Evolutionary conservation across 768 basidiomycete genomes (phyloP), one percentile per base, ranked within the genome.

Genomic region (Podaxis rugospora): DNA sequence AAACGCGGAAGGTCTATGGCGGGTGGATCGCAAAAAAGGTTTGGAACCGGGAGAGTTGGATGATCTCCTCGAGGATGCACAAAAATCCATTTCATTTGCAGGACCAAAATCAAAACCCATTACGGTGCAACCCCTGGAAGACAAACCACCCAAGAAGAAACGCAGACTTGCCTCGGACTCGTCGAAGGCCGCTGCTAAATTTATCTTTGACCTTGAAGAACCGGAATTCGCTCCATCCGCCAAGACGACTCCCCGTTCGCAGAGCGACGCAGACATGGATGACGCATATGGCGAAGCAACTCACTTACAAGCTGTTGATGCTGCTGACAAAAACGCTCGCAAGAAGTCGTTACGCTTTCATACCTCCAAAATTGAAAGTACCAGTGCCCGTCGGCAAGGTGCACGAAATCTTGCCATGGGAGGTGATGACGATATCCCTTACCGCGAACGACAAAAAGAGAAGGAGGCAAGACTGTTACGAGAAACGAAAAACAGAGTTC

Each of bases 371-470:
- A 95, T 99, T 67, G 92, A 92, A 69, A 87, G 87, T 60, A 84
- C 92, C 5, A 83, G 86, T 56, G 85, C 88, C 10, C 80, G 90
- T 62, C 82, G 95, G 57, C 83, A 86, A 59, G 85, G 84, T 28
- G 93, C 93, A 5, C 80, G 92, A 60, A 80, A 76, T 63, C 82
- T 81, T 25, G 85, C 89, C 4, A 71, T 86, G 55, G 90, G 92
- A 32, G 97, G 97, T 16, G 97, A 99, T 70, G 96, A 98, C 67
- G 97, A 99, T 69, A 80, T 98, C 51, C 97, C 97, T 16, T 93
- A 95, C 68, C 82, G 86, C 47, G 90, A 93, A 68, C 78, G 88
- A 52, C 80, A 79, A 74, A 87, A 83, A 70, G 84, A 85, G 62
- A 80, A 77, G 64, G 86, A 90, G 60, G 75, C 75, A 32, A 79